Percentiles rank a stretch among this genome's conserved stretches.
phyloP scores from a whole-genome alignment of 257 asterid species.

The Salvia splendens region DNA sequence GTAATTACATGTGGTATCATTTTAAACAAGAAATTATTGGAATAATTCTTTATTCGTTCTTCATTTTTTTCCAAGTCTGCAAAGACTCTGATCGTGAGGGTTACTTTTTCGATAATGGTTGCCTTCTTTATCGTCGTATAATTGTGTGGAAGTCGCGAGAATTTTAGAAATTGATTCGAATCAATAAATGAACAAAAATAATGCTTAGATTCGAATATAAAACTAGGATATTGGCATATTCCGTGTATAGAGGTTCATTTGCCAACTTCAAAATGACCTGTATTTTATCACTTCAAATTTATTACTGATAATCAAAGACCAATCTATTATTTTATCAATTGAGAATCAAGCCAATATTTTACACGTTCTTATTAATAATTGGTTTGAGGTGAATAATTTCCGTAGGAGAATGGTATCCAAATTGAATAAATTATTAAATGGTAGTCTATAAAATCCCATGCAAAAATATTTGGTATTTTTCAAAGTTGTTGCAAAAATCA shows the following conservation, averaged over 20 bases:
- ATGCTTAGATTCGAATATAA: not conserved
- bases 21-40: slow-evolving; percentile 1
- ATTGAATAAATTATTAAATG: not conserved
- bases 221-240: slow-evolving; percentile 32
- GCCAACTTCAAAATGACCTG: too few species aligned
- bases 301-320: too few species aligned
- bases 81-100: not conserved
- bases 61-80: not conserved
- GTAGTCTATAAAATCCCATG: too few species aligned
- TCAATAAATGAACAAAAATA: not conserved
- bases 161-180: not conserved
- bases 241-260: not conserved
- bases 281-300: not conserved
- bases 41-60: slow-evolving; percentile 1
- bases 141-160: not conserved
- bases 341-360: too few species aligned
- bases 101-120: not conserved
- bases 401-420: not conserved
- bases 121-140: not conserved
- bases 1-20: not conserved
- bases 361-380: not conserved
- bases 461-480: too few species aligned
- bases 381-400: not conserved
- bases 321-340: not conserved
- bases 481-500: too few species aligned